Evolutionary conservation across 2,329 filamentous ascomycete genomes (phyloP), one percentile per base, ranked within the genome.

Genomic region (Metarhizium guizhouense): DNA sequence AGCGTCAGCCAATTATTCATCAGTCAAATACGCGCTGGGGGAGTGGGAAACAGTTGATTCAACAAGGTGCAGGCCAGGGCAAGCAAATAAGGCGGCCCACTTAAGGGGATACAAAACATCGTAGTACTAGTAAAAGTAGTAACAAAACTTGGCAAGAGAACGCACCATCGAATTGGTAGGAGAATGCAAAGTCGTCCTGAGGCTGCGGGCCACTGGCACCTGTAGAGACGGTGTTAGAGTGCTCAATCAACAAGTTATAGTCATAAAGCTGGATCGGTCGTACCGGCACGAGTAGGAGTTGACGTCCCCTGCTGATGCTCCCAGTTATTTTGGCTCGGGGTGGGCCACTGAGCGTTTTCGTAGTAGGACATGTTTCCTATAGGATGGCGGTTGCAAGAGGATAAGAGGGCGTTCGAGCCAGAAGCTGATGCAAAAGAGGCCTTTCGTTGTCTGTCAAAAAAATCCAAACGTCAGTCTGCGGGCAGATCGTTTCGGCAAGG

Each of bases 111-210:
- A 13, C 25, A 20, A 20, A 16, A 25, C 25, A 25, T 25, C 25
- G 25, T 25, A 25, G 25, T 25, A n/a, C n/a, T n/a, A 25, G 25
- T 25, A 25, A n/a, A 13, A 11, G 5, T 11, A 48, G 25, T 14
- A 16, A 18, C 45, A 29, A 48, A 48, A 48, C 6, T 14, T 20
- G 45, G 6, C 10, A 29, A 7, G 25, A 14, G 7, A 7, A 83
- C 87, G 71, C 86, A 94, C 89, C 89, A 76, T 95, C 91, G 72
- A 95, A 87, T 74, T 96, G 91, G 69, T 88, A 86, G 63, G 84
- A 84, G 70, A 95, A 96, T 57, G 91, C 90, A 67, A 82, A 80
- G 58, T 95, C 90, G 62, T 93, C 88, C 64, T 84, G 83, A 54
- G 85, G 82, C 61, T 84, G 83, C 52, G 87, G 85, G 56, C 87